Conservation (phyloP, 225 moss, liverwort and hornwort species). For the Rhytidiadelphus loreus region DNA sequence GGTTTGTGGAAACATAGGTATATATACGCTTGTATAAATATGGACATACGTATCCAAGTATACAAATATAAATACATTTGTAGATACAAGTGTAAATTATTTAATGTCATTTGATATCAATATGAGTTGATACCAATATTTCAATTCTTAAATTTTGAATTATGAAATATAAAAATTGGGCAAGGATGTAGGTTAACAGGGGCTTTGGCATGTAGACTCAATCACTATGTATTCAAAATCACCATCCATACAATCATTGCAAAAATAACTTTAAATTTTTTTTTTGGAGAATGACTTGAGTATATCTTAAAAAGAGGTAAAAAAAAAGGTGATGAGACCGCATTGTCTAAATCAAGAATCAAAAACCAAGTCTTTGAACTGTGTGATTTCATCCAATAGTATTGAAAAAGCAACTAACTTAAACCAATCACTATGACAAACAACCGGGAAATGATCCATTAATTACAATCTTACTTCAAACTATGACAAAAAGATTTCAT, state of each 20-base stretch:
- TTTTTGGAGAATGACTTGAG: neutral
- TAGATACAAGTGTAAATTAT: neutral
- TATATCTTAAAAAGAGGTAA: accelerated
- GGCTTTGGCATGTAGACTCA: neutral
- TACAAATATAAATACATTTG: accelerated
- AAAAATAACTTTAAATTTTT: neutral
- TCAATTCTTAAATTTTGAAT: neutral
- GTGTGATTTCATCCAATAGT: neutral
- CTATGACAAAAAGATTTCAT: neutral
- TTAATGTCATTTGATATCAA: neutral
- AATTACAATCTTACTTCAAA: neutral
- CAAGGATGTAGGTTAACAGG: neutral
- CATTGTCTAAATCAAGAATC: no score
- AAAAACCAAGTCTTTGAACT: neutral
- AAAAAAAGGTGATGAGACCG: neutral
- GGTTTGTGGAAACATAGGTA: no score
- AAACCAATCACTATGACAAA: accelerated
- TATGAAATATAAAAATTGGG: neutral
- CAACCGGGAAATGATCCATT: neutral
- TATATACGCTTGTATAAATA: no score
- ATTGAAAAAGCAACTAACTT: neutral
- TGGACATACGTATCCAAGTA: no score
- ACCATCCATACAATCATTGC: neutral
- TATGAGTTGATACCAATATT: neutral
- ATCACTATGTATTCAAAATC: neutral